These are phyloP conservation scores for Nemania sp. DNA, from an alignment of 2,329 filamentous ascomycete species.

Conservation along the genomic window DNA sequence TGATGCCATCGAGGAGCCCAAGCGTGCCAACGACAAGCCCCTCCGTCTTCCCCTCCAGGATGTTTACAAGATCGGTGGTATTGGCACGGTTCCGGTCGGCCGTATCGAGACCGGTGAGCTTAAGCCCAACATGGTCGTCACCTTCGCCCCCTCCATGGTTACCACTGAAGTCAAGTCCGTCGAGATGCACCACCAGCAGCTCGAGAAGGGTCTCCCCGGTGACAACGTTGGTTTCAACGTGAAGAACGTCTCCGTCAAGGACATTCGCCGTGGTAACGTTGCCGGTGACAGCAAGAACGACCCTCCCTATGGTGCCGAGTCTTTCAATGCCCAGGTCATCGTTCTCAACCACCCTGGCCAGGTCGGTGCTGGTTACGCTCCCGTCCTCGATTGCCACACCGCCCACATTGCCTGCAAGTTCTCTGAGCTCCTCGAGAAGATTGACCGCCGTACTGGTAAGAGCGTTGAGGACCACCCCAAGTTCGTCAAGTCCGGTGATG, in stretches of 20 bases:
- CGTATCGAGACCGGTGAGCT: constrained; percentile 99
- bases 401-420: constrained; percentile 99
- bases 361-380: constrained; percentile 98
- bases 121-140: constrained; percentile 93
- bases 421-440: constrained; percentile 99
- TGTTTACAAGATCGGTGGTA: constrained; percentile 99
- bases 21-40: constrained; percentile 97
- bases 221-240: constrained; percentile 99
- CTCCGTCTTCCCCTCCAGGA: constrained; percentile 99
- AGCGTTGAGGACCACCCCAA: constrained; percentile 91
- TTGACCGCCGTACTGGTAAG: constrained; percentile 99
- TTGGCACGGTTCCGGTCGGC: constrained; percentile 99
- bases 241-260: constrained; percentile 99
- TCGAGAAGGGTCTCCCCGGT: constrained; percentile 92
- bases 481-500: constrained; percentile 99
- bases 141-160: constrained; percentile 97
- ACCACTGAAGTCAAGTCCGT: constrained; percentile 99
- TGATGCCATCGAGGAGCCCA: constrained; percentile 91
- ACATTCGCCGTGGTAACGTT: constrained; percentile 99
- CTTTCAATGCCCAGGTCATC: constrained; percentile 99
- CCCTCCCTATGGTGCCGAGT: constrained; percentile 87
- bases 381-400: constrained; percentile 99
- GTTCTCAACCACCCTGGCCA: constrained; percentile 99
- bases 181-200: constrained; percentile 99
- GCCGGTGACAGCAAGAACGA: constrained; percentile 99